Conservation (phyloP, 1,139 yeast genomes). For the Ogataea hybrid region DNA sequence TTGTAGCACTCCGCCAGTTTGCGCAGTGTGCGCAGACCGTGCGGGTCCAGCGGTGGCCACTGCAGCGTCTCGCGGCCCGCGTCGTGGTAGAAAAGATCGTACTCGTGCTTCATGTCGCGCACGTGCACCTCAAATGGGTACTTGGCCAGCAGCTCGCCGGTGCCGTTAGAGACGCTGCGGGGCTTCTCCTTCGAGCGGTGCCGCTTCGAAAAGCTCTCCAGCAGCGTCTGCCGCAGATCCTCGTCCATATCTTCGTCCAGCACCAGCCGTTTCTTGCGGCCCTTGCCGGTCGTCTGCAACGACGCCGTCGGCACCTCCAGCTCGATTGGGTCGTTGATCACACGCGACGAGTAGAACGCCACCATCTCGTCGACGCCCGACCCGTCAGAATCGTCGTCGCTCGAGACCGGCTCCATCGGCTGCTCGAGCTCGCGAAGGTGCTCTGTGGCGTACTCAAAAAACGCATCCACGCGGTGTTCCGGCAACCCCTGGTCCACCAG, state of each 20-base stretch:
- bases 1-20: constrained; percentile 61
- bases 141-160: constrained; percentile 42
- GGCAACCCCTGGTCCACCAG: constrained; percentile 54
- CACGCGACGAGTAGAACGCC: constrained; percentile 40
- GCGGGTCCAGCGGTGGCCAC: constrained; percentile 87
- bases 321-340: constrained; percentile 30
- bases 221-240: constrained; percentile 34
- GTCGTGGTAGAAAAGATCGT: constrained; percentile 58
- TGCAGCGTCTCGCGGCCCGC: constrained; percentile 48
- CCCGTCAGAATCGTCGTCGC: constrained; percentile 29
- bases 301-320: constrained; percentile 37
- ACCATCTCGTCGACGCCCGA: constrained; percentile 43
- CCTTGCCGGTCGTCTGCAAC: constrained; percentile 52
- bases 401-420: constrained; percentile 12
- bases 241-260: constrained; percentile 51
- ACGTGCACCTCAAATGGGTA: constrained; percentile 70
- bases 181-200: constrained; percentile 28
- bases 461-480: constrained; percentile 52
- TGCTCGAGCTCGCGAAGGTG: constrained; percentile 8
- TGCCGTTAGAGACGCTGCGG: constrained; percentile 23
- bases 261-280: constrained; percentile 55
- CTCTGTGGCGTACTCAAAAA: constrained; percentile 45
- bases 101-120: constrained; percentile 63
- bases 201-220: constrained; percentile 34
- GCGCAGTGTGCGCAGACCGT: constrained; percentile 65